phyloP scores from a whole-genome alignment of 1,284 basidiomycete genomes.

The Ceratobasidium sp. region DNA sequence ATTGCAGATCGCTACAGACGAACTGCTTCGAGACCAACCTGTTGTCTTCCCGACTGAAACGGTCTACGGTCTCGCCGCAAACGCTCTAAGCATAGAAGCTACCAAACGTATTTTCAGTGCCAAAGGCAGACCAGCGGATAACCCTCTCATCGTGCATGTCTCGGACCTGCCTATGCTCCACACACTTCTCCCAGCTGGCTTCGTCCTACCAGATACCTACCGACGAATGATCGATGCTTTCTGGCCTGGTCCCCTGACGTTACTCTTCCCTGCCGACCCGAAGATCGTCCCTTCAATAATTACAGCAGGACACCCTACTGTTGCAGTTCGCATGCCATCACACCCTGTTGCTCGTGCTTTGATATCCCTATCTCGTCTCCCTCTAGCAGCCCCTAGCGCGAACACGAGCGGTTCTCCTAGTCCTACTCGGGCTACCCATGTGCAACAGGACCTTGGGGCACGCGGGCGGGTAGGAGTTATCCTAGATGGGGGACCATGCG shows the following conservation, averaged over 20 bases:
- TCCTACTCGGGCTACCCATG: slow-evolving; percentile 92
- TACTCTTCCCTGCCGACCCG: slow-evolving; percentile 84
- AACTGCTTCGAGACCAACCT: slow-evolving; percentile 46
- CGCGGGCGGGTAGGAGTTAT: slow-evolving; percentile 77
- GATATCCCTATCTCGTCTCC: slow-evolving; percentile 78
- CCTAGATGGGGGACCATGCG: slow-evolving; percentile 92
- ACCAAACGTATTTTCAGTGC: slow-evolving; percentile 83
- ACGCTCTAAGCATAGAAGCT: slow-evolving; percentile 76
- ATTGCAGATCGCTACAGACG: slow-evolving; percentile 15
- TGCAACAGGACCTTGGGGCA: slow-evolving; percentile 76
- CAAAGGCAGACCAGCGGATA: slow-evolving; percentile 94
- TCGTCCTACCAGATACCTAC: slow-evolving; percentile 71
- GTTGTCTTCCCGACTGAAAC: slow-evolving; percentile 98
- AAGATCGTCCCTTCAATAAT: slow-evolving; percentile 69
- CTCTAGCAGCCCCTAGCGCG: slow-evolving; percentile 94
- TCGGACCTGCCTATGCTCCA: slow-evolving; percentile 85
- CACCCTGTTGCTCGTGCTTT: slow-evolving; percentile 93
- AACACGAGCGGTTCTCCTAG: slow-evolving; percentile 95
- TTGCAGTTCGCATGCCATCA: slow-evolving; percentile 93
- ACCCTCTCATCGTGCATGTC: slow-evolving; percentile 97
- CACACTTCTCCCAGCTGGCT: slow-evolving; percentile 73
- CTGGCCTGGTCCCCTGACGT: slow-evolving; percentile 95
- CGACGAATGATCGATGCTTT: slow-evolving; percentile 79
- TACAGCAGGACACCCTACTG: slow-evolving; percentile 83
- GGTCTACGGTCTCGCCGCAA: slow-evolving; percentile 95